phyloP scores from a whole-genome alignment of 331 rosid species.

The Ulmus americana region DNA sequence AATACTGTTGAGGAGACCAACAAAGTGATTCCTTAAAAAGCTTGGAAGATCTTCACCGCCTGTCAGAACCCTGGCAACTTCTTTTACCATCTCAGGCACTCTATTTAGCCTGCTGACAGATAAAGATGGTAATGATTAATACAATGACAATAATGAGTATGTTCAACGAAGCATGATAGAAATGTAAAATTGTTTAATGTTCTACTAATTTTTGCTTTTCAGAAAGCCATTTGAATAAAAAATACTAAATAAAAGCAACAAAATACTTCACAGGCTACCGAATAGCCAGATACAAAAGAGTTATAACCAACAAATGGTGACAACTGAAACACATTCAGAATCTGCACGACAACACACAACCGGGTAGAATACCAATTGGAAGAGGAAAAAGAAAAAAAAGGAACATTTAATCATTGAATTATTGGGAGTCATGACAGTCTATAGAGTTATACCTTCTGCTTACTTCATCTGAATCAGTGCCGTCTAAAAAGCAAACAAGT shows the following conservation, averaged over 20 bases:
- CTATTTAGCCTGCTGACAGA: conserved; percentile 64
- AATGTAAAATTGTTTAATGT: not conserved
- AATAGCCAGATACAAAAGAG: conserved; percentile 1
- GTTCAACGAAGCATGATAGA: not conserved
- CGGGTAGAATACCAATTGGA: not conserved
- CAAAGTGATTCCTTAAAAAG: conserved; percentile 86
- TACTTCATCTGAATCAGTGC: conserved; percentile 64
- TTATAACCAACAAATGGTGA: not conserved
- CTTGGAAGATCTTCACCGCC: conserved; percentile 83
- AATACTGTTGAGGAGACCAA: conserved; percentile 74
- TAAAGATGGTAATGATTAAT: conserved; percentile 18
- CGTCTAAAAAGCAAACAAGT: conserved; percentile 82
- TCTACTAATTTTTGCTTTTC: not conserved
- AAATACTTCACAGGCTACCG: not conserved
- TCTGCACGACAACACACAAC: not conserved
- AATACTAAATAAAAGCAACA: not conserved
- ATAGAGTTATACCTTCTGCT: conserved; percentile 49
- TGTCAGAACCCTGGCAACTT: conserved; percentile 74
- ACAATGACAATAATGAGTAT: not conserved
- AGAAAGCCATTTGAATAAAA: not conserved
- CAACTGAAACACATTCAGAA: conserved; percentile 6
- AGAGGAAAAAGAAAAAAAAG: not conserved
- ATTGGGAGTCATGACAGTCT: not conserved
- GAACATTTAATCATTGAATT: conserved; percentile 12
- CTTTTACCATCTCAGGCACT: conserved; percentile 77